Evolutionary conservation across 106 monocot species (phyloP).

Genomic region (Ottelia alismoides): DNA sequence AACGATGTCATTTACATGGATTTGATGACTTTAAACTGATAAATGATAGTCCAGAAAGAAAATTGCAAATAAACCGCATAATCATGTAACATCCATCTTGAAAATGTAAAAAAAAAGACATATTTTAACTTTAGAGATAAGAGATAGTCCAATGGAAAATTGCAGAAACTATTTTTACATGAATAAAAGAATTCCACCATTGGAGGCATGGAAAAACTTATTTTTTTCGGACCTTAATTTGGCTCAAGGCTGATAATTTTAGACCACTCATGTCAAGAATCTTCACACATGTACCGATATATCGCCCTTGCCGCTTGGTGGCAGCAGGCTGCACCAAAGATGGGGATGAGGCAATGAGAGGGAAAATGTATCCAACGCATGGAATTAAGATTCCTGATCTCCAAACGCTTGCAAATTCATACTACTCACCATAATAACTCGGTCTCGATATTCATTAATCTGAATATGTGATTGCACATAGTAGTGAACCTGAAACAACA

Average conservation of each 20-base stretch:
- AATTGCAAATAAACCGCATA: too few relatives aligned
- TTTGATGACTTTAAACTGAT: too few relatives aligned
- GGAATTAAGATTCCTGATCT: not conserved
- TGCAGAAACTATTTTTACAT: too few relatives aligned
- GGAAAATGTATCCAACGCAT: not conserved
- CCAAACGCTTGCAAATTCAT: not conserved
- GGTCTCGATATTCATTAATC: constrained; percentile 81
- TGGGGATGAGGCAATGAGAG: too few relatives aligned
- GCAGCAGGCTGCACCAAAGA: constrained; percentile 17
- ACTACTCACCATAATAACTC: constrained; percentile 46
- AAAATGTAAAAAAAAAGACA: too few relatives aligned
- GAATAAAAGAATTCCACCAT: too few relatives aligned
- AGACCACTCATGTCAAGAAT: constrained; percentile 89
- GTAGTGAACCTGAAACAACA: constrained; percentile 54
- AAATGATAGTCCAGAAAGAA: too few relatives aligned
- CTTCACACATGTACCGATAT: constrained; percentile 64
- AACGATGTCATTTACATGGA: too few relatives aligned
- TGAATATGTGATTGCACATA: constrained; percentile 93
- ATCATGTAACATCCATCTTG: too few relatives aligned
- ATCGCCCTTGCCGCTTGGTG: constrained; percentile 36
- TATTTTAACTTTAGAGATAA: too few relatives aligned
- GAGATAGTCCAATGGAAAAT: too few relatives aligned
- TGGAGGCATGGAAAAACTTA: too few relatives aligned
- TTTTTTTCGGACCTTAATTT: constrained; percentile 97
- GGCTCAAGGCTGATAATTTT: constrained; percentile 77